Conservation (phyloP, 2,329 filamentous ascomycete species). For the Shiraia bambusicola region DNA sequence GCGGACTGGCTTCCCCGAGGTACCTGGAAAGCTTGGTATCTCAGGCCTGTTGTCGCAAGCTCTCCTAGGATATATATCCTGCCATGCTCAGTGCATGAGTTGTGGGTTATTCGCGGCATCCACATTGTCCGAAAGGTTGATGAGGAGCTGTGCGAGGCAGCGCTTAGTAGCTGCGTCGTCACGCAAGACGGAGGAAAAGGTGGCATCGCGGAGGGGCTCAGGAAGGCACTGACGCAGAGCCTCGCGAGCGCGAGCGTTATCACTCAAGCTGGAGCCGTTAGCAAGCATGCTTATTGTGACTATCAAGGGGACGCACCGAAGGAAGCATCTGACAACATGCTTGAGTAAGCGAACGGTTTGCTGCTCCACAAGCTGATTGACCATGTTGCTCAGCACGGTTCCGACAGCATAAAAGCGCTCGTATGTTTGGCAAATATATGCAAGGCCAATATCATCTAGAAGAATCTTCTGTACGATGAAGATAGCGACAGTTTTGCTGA, state of each 20-base stretch:
- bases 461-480: conserved; percentile 99
- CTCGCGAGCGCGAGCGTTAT: conserved; percentile 93
- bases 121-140: conserved; percentile 90
- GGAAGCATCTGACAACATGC: conserved; percentile 95
- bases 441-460: conserved; percentile 91
- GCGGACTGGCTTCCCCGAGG: conserved; percentile 8
- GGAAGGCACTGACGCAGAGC: conserved; percentile 94
- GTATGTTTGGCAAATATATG: conserved; percentile 98
- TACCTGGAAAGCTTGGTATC: conserved; percentile 3
- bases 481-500: conserved; percentile 98
- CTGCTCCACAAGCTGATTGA: conserved; percentile 93
- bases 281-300: not conserved
- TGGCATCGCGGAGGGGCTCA: conserved; percentile 96
- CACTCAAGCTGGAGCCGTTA: conserved; percentile 69
- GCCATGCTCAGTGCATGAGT: conserved; percentile 33
- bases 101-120: conserved; percentile 47
- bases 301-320: conserved; percentile 64
- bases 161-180: conserved; percentile 98
- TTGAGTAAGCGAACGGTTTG: conserved; percentile 95
- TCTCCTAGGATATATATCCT: not conserved
- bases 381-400: conserved; percentile 98
- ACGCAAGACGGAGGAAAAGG: conserved; percentile 92
- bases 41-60: conserved; percentile 3
- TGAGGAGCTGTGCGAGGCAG: conserved; percentile 92
- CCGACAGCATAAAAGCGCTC: conserved; percentile 98